A percentile compares a stretch with the other conserved stretches of the same genome.
Conservation (phyloP, 371 early-diverging fungal species). For the Apophysomyces trapeziformis region DNA sequence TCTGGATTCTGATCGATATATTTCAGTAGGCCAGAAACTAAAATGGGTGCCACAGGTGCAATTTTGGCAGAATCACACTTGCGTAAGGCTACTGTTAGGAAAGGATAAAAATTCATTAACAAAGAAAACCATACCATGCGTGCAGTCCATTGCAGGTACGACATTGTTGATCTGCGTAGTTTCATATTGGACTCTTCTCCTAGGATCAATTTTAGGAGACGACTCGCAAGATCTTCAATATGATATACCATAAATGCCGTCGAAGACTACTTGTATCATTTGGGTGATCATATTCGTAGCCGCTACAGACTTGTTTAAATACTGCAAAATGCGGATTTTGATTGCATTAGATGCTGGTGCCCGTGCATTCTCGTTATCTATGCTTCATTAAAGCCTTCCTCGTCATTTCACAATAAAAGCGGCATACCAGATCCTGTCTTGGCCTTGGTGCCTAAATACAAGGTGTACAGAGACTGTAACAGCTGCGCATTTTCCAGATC, state of each 20-base stretch:
- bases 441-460: conserved; percentile 63
- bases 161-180: conserved; percentile 75
- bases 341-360: conserved; percentile 55
- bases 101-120: too few relatives aligned
- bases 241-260: conserved; percentile 72
- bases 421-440: conserved; percentile 17
- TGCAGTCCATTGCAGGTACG: conserved; percentile 87
- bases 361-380: conserved; percentile 30
- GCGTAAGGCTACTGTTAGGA: not conserved
- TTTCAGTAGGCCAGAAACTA: conserved; percentile 76
- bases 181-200: conserved; percentile 66
- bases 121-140: conserved; percentile 61
- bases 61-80: conserved; percentile 56
- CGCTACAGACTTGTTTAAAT: conserved; percentile 62
- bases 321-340: conserved; percentile 68
- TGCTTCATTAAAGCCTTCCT: not conserved
- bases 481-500: conserved; percentile 62
- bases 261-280: conserved; percentile 77
- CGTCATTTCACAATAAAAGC: not conserved
- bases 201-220: conserved; percentile 16
- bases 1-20: conserved; percentile 64
- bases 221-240: not conserved
- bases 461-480: conserved; percentile 62
- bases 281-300: conserved; percentile 71
- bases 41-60: conserved; percentile 66